Conservation (phyloP, 2,329 filamentous ascomycete species). For the Coniochaeta prunicola region DNA sequence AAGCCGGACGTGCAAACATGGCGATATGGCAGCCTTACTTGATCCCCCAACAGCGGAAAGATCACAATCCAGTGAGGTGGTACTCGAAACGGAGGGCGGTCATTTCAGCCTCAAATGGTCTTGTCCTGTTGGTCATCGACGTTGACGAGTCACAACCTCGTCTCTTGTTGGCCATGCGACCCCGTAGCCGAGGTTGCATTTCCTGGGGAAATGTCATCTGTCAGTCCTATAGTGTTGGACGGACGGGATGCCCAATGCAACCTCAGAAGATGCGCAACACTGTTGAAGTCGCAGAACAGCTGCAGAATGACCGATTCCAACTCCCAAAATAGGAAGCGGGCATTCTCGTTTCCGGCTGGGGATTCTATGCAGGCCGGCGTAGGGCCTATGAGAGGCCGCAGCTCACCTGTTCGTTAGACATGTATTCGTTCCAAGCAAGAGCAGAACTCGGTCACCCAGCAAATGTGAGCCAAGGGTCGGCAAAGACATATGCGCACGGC, state of each 20-base stretch:
- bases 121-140: not conserved
- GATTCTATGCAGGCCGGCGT: not conserved
- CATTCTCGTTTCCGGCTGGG: not conserved
- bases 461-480: too few species aligned
- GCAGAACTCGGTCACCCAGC: not conserved
- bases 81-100: not conserved
- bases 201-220: not conserved
- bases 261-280: too few species aligned
- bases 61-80: not conserved
- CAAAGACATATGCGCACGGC: not conserved
- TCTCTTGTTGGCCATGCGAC: not conserved
- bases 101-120: not conserved
- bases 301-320: not conserved
- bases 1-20: too few species aligned
- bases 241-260: not conserved
- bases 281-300: not conserved
- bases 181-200: not conserved
- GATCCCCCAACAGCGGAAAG: not conserved
- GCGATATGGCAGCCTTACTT: not conserved
- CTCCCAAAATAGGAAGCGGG: not conserved
- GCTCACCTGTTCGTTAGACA: not conserved
- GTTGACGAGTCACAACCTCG: not conserved
- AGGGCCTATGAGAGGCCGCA: not conserved
- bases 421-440: not conserved
- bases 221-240: not conserved